Evolutionary conservation across 768 basidiomycete species (phyloP).

Genomic region (Leccinellum rugosiceps): DNA sequence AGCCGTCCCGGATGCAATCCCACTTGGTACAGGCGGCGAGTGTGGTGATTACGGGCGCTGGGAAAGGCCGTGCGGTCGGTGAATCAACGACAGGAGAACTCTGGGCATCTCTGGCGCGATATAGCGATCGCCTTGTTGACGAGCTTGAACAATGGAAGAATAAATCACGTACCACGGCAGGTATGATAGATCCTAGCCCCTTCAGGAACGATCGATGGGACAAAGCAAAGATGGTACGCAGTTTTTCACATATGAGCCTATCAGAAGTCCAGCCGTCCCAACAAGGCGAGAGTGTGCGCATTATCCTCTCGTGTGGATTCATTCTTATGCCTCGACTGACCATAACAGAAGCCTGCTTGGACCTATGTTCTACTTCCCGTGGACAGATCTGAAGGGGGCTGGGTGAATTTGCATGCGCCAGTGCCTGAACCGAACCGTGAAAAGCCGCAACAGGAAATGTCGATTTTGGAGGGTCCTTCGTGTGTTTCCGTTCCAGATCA

Average conservation of each 20-base stretch:
- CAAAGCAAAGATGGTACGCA: slow-evolving; percentile 70
- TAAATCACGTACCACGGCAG: slow-evolving; percentile 41
- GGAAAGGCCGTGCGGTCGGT: slow-evolving; percentile 30
- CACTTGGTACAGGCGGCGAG: slow-evolving; percentile 58
- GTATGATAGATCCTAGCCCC: slow-evolving; percentile 34
- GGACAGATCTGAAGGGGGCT: slow-evolving; percentile 31
- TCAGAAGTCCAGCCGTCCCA: slow-evolving; percentile 12
- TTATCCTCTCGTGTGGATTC: not conserved
- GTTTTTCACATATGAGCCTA: slow-evolving; percentile 63
- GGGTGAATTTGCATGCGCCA: slow-evolving; percentile 37
- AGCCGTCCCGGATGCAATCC: slow-evolving; percentile 47
- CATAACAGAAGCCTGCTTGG: slow-evolving; percentile 38
- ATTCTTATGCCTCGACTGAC: not conserved
- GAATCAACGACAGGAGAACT: slow-evolving; percentile 39
- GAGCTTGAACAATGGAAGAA: slow-evolving; percentile 61
- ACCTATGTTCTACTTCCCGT: slow-evolving; percentile 44
- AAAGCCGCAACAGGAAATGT: not conserved
- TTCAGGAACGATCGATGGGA: slow-evolving; percentile 67
- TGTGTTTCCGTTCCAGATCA: not conserved
- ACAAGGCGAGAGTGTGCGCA: slow-evolving; percentile 13
- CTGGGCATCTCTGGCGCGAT: slow-evolving; percentile 79
- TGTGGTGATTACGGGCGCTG: slow-evolving; percentile 46
- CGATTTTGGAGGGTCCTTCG: slow-evolving; percentile 1
- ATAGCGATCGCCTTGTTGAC: slow-evolving; percentile 68
- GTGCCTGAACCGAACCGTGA: not conserved